A percentile compares a stretch with the other conserved stretches of the same genome.
Conservation (phyloP, 2,329 filamentous ascomycete genomes). For the Teratosphaeria nubilosa region DNA sequence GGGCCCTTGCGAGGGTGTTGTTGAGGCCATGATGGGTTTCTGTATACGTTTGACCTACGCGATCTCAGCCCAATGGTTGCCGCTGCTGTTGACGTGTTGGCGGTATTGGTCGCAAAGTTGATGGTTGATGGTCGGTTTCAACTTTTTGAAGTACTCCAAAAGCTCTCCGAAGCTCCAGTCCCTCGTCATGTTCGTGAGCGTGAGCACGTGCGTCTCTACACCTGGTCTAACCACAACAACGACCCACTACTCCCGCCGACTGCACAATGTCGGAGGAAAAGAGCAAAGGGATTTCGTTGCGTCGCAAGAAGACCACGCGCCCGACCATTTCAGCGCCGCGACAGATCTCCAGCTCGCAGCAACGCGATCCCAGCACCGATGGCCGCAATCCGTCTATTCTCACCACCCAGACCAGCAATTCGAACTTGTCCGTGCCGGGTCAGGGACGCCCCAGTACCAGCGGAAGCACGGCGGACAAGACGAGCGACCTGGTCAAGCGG, state of each 20-base stretch:
- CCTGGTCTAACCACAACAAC: neutral
- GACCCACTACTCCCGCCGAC: neutral
- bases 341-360: constrained; percentile 33
- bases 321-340: constrained; percentile 52
- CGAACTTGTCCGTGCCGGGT: constrained; percentile 4
- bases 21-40: constrained; percentile 23
- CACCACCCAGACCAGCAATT: constrained; percentile 10
- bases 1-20: constrained; percentile 28
- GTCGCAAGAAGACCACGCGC: constrained; percentile 49
- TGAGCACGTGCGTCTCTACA: neutral
- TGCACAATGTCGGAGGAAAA: constrained; percentile 38
- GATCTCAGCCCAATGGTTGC: neutral
- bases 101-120: neutral
- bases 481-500: constrained; percentile 80
- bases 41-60: neutral
- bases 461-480: constrained; percentile 33
- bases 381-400: constrained; percentile 14
- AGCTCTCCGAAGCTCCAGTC: neutral
- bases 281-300: constrained; percentile 47
- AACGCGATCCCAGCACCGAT: constrained; percentile 10
- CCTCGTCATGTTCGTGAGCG: neutral
- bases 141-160: neutral
- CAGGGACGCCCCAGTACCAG: constrained; percentile 20
- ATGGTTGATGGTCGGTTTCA: neutral
- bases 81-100: neutral